phyloP scores from a whole-genome alignment of 495 filamentous ascomycete species.

The Trichoderma virens region DNA sequence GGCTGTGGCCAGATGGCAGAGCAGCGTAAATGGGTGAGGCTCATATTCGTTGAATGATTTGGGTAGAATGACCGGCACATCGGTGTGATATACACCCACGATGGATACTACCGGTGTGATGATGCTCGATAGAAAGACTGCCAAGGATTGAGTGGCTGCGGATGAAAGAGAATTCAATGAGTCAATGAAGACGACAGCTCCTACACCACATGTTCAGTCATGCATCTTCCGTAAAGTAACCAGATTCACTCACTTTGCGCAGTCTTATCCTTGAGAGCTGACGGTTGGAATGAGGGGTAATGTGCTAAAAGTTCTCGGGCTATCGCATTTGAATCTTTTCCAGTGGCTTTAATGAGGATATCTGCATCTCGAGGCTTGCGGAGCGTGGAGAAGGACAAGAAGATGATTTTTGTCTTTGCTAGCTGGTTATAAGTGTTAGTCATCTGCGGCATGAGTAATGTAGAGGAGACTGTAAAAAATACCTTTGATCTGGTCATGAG shows the following conservation, averaged over 20 bases:
- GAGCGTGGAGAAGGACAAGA: slow-evolving; percentile 68
- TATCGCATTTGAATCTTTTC: slow-evolving; percentile 46
- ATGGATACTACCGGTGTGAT: slow-evolving; percentile 92
- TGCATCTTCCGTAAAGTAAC: slow-evolving; percentile 10
- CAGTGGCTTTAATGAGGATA: slow-evolving; percentile 54
- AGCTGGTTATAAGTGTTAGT: slow-evolving; percentile 27
- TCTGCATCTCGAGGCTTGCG: slow-evolving; percentile 47
- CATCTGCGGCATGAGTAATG: background rate
- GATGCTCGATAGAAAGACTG: slow-evolving; percentile 78
- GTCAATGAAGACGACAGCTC: slow-evolving; percentile 56
- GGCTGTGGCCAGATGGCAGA: slow-evolving; percentile 43
- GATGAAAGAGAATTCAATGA: slow-evolving; percentile 46
- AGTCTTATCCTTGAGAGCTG: slow-evolving; percentile 18
- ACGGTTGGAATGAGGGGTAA: slow-evolving; percentile 32
- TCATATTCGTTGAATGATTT: slow-evolving; percentile 43
- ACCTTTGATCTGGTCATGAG: slow-evolving; percentile 72
- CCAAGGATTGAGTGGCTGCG: slow-evolving; percentile 47
- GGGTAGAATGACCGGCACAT: slow-evolving; percentile 42
- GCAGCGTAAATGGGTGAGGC: slow-evolving; percentile 58
- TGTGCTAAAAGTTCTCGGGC: slow-evolving; percentile 49
- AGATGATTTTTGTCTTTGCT: slow-evolving; percentile 53
- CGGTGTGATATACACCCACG: slow-evolving; percentile 56
- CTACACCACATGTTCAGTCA: slow-evolving; percentile 31
- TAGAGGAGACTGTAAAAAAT: slow-evolving; percentile 14
- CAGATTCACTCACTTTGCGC: slow-evolving; percentile 24